Evolutionary conservation across 2,329 filamentous ascomycete species (phyloP).

Genomic region (Penicillium decumbens): DNA sequence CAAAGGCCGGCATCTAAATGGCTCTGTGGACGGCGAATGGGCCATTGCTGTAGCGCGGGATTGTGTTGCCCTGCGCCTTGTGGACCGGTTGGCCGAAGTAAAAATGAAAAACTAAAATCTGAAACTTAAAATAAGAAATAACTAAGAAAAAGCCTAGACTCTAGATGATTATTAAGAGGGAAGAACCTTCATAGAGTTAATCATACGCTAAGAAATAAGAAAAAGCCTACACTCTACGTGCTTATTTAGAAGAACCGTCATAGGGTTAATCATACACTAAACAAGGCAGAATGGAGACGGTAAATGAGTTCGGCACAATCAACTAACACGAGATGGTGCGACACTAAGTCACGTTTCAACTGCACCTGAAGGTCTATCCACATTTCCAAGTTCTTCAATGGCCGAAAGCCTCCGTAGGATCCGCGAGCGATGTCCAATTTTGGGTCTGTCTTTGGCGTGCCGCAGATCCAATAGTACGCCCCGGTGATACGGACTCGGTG

Average conservation of each 20-base stretch:
- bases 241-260: not conserved
- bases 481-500: constrained; percentile 6
- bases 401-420: not conserved
- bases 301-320: not conserved
- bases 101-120: not conserved
- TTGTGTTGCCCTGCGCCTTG: not conserved
- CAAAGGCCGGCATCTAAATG: not conserved
- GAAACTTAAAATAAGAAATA: no score
- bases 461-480: constrained; percentile 7
- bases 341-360: constrained; percentile 10
- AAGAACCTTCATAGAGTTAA: not conserved
- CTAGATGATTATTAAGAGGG: not conserved
- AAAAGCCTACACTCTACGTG: not conserved
- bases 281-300: not conserved
- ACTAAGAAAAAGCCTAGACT: not conserved
- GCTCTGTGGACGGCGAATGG: not conserved
- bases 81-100: not conserved
- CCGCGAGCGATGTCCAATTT: constrained; percentile 7
- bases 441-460: not conserved
- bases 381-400: constrained; percentile 7
- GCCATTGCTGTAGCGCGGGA: not conserved
- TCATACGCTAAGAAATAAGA: not conserved
- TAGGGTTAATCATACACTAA: not conserved
- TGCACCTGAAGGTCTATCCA: constrained; percentile 8
- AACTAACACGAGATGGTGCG: constrained; percentile 16